These are phyloP conservation scores for Hypoxylon rickii DNA, from an alignment of 495 filamentous ascomycete species.

Conservation along the genomic window DNA sequence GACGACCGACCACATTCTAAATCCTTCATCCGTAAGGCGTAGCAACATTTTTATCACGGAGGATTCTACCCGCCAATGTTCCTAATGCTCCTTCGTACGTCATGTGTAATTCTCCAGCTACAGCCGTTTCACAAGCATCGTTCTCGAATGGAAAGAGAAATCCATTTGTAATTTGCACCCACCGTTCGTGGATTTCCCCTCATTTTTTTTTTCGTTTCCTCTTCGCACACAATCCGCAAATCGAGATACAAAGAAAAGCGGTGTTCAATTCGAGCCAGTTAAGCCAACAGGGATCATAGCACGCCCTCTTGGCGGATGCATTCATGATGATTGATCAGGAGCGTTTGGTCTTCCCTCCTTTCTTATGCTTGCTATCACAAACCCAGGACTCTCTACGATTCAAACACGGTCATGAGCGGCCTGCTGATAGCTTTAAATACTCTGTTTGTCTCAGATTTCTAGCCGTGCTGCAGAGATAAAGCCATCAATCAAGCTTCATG, in stretches of 20 bases:
- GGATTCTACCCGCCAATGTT: too few relatives aligned
- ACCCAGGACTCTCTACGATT: neutral
- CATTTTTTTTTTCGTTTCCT: too few relatives aligned
- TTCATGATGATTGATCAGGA: constrained; percentile 14
- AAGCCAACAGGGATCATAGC: constrained; percentile 27
- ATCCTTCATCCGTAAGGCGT: constrained; percentile 14
- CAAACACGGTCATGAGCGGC: constrained; percentile 17
- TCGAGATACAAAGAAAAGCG: neutral
- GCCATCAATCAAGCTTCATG: constrained; percentile 19
- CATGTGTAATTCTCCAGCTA: too few relatives aligned
- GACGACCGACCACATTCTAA: constrained; percentile 15
- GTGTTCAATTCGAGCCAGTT: constrained; percentile 7
- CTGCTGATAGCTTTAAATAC: constrained; percentile 5
- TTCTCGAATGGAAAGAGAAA: too few relatives aligned
- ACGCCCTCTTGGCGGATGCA: constrained; percentile 26
- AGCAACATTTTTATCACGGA: neutral
- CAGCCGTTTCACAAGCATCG: too few relatives aligned
- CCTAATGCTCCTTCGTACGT: neutral
- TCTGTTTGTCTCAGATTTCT: constrained; percentile 10
- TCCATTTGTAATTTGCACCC: too few relatives aligned
- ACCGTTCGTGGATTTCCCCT: too few relatives aligned
- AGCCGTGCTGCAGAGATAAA: neutral
- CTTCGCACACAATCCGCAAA: neutral
- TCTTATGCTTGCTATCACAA: neutral
- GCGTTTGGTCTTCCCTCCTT: neutral